phyloP scores from a whole-genome alignment of 805 yeast species.

The Nematodospora valgi region DNA sequence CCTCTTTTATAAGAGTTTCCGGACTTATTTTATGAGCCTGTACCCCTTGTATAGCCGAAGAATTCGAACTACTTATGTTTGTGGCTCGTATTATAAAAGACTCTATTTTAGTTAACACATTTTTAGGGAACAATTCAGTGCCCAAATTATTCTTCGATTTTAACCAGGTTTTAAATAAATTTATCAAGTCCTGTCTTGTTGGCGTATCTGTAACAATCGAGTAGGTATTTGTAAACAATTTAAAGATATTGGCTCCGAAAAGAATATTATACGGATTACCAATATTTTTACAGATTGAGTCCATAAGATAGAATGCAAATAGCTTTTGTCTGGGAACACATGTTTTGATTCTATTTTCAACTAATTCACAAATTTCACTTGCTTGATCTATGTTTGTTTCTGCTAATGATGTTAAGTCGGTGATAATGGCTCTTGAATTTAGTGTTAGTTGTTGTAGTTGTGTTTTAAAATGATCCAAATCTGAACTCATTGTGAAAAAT shows the following conservation, averaged over 20 bases:
- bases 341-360: conserved; percentile 34
- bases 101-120: conserved; percentile 29
- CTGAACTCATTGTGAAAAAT: no score
- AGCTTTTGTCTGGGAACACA: conserved; percentile 39
- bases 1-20: no score
- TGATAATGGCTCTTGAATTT: conserved; percentile 36
- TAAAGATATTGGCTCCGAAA: conserved; percentile 32
- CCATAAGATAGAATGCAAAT: conserved; percentile 35
- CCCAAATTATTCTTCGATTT: not conserved
- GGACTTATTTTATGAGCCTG: no score
- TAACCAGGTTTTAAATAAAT: conserved; percentile 40
- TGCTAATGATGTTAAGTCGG: conserved; percentile 37
- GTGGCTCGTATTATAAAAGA: conserved; percentile 39
- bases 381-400: conserved; percentile 31
- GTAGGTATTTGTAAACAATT: conserved; percentile 36
- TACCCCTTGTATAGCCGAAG: no score
- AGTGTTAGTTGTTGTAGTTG: no score
- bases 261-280: conserved; percentile 42
- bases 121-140: conserved; percentile 23
- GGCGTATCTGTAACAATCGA: conserved; percentile 36
- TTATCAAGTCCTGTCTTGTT: conserved; percentile 37
- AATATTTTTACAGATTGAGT: conserved; percentile 39
- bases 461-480: no score
- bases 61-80: no score
- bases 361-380: conserved; percentile 26